Evolutionary conservation across 345 rosid species (phyloP).

Genomic region (Ricinus communis): DNA sequence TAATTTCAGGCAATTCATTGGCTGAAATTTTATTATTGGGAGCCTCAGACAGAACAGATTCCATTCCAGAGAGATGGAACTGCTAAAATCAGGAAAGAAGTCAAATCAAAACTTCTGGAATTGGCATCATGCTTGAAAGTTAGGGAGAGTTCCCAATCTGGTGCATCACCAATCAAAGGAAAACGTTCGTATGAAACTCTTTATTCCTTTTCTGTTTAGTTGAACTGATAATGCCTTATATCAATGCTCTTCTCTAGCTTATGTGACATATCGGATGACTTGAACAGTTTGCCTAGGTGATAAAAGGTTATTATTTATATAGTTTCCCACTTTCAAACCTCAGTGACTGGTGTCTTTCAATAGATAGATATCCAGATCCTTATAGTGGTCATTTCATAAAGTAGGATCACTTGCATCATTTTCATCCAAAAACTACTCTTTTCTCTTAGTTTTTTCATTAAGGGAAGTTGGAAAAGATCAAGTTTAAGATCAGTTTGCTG

Average conservation of each 20-base stretch:
- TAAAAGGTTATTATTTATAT: neutral
- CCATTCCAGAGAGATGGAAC: constrained; percentile 52
- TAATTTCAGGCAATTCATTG: constrained; percentile 76
- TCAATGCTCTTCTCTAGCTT: neutral
- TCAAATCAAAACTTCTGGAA: constrained; percentile 58
- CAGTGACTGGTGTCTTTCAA: neutral
- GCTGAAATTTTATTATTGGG: constrained; percentile 83
- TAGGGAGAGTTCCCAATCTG: constrained; percentile 38
- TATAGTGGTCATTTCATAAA: no score
- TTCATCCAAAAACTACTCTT: neutral
- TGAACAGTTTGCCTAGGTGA: neutral
- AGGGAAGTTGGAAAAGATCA: neutral
- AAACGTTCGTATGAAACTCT: constrained; percentile 35
- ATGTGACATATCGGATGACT: neutral
- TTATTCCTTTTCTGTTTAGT: neutral
- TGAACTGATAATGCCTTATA: neutral
- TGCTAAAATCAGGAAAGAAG: constrained; percentile 52
- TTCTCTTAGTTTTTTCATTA: neutral
- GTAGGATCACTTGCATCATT: neutral
- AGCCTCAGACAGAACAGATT: constrained; percentile 63
- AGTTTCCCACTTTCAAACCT: neutral
- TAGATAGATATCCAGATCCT: constrained; percentile 1
- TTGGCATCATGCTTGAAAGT: constrained; percentile 50
- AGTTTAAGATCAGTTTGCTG: neutral
- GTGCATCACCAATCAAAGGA: constrained; percentile 40